Evolutionary conservation across 1,284 basidiomycete species (phyloP), one percentile per base, ranked within the genome.

Genomic region (Mycena sp.): DNA sequence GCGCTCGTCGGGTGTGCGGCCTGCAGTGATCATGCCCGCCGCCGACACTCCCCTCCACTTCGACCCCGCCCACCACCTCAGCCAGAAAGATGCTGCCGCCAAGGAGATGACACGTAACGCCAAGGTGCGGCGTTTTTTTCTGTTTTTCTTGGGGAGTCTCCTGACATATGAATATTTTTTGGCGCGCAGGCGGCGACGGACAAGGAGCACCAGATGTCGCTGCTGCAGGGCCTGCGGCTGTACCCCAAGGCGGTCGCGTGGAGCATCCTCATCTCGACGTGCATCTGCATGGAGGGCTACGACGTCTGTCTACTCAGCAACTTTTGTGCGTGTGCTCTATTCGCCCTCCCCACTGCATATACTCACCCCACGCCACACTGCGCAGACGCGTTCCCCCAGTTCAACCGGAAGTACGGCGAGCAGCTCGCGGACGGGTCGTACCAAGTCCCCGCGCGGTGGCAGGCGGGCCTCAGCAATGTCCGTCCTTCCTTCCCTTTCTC

Each of bases 251-350:
- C 68, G 7, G 45, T 69, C n/a, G 65, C 63, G 5, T 69, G 68
- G 68, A 63, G 60, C 51, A 41, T 69, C 14, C 63, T 67, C 40
- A 67, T 69, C 43, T 69, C 66, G n/a, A 67, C 65, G 21, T 65
- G 63, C 45, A 65, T 69, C 57, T 38, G 35, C 49, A 69, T 69
- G 68, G 68, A 69, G 66, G 68, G 68, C 19, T 69, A 69, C 58
- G 68, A 69, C 48, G 65, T 69, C 45, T 67, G 60, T 37, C 55
- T 69, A 1, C 51, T 69, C n/a, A 55, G 59, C n/a, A 67, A 63
- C 25, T 67, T 67, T 58, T 67, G 60, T 65, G 41, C 32, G 56
- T 50, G 19, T 5, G 38, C 26, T 37, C n/a, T 26, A 16, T 38
- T n/a, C 17, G 6, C 28, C 26, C 38, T 17, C n/a, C n/a, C 21